These are phyloP conservation scores for Vitis hybrid DNA, from an alignment of 177 flowering plant genomes.

Conservation along the genomic window DNA sequence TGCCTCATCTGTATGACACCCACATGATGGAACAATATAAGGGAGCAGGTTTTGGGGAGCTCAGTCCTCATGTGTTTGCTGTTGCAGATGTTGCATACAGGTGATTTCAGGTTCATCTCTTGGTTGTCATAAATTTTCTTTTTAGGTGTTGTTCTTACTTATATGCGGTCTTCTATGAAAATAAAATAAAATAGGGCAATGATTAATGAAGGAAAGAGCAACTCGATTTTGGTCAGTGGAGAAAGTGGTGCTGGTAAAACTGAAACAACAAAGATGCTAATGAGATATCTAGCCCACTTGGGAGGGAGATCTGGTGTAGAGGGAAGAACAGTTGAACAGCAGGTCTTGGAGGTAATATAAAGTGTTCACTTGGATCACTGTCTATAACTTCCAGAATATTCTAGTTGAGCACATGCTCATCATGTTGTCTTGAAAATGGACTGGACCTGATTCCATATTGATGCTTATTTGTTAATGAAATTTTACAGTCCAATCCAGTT, in stretches of 20 bases:
- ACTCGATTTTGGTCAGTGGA: constrained; percentile 83
- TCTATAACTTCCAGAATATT: too few species aligned
- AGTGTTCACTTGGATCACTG: background rate
- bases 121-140: background rate
- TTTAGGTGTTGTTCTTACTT: constrained; percentile 2
- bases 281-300: constrained; percentile 73
- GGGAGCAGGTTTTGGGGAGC: constrained; percentile 72
- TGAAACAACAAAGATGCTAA: constrained; percentile 82
- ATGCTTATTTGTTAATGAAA: constrained; percentile 10
- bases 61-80: constrained; percentile 86
- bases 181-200: constrained; percentile 48
- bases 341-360: constrained; percentile 70
- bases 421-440: background rate
- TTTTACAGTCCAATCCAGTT: constrained; percentile 75
- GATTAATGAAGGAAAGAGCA: constrained; percentile 79
- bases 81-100: constrained; percentile 78
- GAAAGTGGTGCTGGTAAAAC: constrained; percentile 93
- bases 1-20: constrained; percentile 75
- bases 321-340: constrained; percentile 82
- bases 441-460: constrained; percentile 2
- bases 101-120: constrained; percentile 25
- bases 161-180: constrained; percentile 13
- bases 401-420: background rate
- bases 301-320: constrained; percentile 74
- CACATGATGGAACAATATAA: constrained; percentile 88